These are phyloP conservation scores for Neonectria hederae DNA, from an alignment of 2,329 filamentous ascomycete genomes.

Conservation along the genomic window DNA sequence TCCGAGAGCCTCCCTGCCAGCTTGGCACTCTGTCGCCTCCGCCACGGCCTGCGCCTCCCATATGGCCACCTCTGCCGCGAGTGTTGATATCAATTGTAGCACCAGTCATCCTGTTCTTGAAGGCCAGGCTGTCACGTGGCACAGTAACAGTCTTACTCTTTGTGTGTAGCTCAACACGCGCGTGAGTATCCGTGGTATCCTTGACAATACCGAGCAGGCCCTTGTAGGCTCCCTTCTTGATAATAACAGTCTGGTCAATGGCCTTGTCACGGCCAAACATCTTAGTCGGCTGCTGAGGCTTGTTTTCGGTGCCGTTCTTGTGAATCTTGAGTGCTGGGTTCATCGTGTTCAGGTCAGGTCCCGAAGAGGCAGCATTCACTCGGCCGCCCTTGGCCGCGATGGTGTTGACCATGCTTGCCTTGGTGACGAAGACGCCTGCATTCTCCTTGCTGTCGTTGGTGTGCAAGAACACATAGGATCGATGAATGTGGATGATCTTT, in stretches of 20 bases:
- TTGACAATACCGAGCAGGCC: constrained; percentile 95
- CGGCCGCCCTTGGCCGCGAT: constrained; percentile 94
- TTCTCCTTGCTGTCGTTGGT: constrained; percentile 87
- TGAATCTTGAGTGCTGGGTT: constrained; percentile 87
- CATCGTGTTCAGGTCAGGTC: constrained; percentile 88
- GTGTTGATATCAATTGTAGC: constrained; percentile 77
- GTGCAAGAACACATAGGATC: constrained; percentile 90
- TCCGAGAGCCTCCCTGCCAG: constrained; percentile 74
- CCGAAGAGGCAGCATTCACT: constrained; percentile 66
- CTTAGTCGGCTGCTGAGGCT: constrained; percentile 71
- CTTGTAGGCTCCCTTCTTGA: constrained; percentile 89
- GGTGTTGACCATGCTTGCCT: constrained; percentile 85
- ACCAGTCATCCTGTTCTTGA: constrained; percentile 86
- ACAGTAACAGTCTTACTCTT: constrained; percentile 93
- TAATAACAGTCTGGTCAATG: constrained; percentile 90
- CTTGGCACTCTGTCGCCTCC: constrained; percentile 59
- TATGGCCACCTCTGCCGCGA: constrained; percentile 55
- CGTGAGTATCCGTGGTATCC: constrained; percentile 86
- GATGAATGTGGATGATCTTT: constrained; percentile 92
- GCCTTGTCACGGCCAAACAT: constrained; percentile 83
- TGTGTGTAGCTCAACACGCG: constrained; percentile 91
- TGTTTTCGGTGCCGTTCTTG: constrained; percentile 62
- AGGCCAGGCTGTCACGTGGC: constrained; percentile 80
- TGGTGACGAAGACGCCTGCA: constrained; percentile 86
- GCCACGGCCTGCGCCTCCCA: constrained; percentile 56